Conservation (phyloP, 306 rosid species). For the Castanea sativa region DNA sequence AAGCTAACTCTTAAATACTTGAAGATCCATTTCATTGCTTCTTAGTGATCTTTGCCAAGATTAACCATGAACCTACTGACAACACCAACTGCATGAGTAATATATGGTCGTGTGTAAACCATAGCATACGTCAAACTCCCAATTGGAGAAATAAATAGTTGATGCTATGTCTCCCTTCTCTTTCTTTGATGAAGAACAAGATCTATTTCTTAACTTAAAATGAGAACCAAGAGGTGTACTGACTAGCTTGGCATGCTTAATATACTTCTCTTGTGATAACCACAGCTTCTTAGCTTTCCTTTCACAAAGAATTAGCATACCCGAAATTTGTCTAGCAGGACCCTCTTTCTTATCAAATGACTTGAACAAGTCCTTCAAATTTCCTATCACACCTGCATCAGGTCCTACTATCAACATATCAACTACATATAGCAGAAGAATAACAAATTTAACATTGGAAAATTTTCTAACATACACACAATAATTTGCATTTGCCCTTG, state of each 20-base stretch:
- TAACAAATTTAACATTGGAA: background rate
- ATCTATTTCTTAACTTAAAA: background rate
- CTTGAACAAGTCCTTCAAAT: background rate
- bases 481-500: background rate
- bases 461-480: background rate
- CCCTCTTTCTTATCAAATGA: background rate
- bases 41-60: background rate
- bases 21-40: background rate
- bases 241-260: background rate
- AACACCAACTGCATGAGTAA: background rate
- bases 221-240: background rate
- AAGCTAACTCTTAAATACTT: no score
- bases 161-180: background rate
- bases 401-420: background rate
- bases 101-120: background rate
- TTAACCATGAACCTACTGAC: background rate
- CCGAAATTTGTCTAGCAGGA: background rate
- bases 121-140: background rate
- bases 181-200: background rate
- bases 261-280: background rate
- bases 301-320: no score
- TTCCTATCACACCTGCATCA: background rate
- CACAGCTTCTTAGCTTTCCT: background rate
- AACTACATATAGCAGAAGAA: background rate
- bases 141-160: background rate